These are phyloP conservation scores for Suhomyces bokatorum DNA, from an alignment of 1,139 yeast species.

Conservation along the genomic window DNA sequence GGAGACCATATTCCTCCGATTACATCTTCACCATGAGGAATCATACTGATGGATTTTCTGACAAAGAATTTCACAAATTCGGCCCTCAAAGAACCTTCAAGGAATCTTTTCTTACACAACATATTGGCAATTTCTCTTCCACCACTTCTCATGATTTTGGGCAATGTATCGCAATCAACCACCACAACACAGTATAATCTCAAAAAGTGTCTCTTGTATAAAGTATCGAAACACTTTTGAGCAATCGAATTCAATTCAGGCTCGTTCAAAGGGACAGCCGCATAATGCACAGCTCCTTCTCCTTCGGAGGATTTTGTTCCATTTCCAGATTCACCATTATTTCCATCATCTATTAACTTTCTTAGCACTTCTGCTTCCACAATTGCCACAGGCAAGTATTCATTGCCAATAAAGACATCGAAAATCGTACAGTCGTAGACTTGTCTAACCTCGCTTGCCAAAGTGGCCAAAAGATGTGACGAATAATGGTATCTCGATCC, in stretches of 20 bases:
- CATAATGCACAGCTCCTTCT: slow-evolving; percentile 19
- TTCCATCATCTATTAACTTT: slow-evolving; percentile 27
- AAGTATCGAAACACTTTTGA: slow-evolving; percentile 67
- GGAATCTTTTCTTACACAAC: slow-evolving; percentile 79
- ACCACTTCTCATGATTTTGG: slow-evolving; percentile 81
- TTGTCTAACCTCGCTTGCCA: slow-evolving; percentile 79
- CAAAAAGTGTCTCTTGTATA: slow-evolving; percentile 70
- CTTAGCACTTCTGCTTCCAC: slow-evolving; percentile 80
- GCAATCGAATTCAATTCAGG: slow-evolving; percentile 72
- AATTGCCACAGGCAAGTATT: slow-evolving; percentile 81
- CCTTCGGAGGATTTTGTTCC: slow-evolving; percentile 13
- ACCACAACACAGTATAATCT: slow-evolving; percentile 81
- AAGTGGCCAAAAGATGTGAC: slow-evolving; percentile 76
- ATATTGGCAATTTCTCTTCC: slow-evolving; percentile 91
- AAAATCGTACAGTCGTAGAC: slow-evolving; percentile 91
- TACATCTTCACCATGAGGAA: slow-evolving; percentile 78
- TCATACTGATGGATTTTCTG: slow-evolving; percentile 61
- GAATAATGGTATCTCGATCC: slow-evolving; percentile 73
- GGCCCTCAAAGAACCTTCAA: slow-evolving; percentile 73
- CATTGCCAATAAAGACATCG: slow-evolving; percentile 82
- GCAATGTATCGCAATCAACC: slow-evolving; percentile 79
- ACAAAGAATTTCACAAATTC: slow-evolving; percentile 81
- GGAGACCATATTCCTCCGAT: slow-evolving; percentile 87
- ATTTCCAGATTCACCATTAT: slow-evolving; percentile 13
- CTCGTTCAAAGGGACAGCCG: slow-evolving; percentile 51